phyloP scores from a whole-genome alignment of 2,329 filamentous ascomycete genomes.

The Penicillium oxalicum region DNA sequence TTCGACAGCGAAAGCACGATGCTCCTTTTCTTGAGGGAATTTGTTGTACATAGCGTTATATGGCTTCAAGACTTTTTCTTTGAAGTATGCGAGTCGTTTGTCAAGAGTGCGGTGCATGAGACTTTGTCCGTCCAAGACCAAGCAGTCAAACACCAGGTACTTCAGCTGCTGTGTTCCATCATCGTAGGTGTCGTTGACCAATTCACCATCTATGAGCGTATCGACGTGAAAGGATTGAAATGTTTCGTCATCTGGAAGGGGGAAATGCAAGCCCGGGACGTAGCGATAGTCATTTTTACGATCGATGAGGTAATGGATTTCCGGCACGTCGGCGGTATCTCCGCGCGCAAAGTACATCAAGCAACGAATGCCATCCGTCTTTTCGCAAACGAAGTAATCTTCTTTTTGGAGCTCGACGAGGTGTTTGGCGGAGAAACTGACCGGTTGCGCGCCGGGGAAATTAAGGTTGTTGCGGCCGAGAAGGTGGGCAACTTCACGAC shows the following conservation, averaged over 20 bases:
- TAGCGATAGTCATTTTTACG: conserved; percentile 97
- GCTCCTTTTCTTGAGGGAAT: conserved; percentile 63
- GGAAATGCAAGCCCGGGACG: conserved; percentile 75
- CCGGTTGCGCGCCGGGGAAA: conserved; percentile 90
- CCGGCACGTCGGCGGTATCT: conserved; percentile 51
- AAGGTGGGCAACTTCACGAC: conserved; percentile 66
- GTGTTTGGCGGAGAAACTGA: conserved; percentile 80
- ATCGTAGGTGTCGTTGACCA: conserved; percentile 74
- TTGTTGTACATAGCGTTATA: conserved; percentile 69
- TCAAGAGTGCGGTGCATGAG: conserved; percentile 76
- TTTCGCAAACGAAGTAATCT: conserved; percentile 98
- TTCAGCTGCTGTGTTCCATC: conserved; percentile 65
- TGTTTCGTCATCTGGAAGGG: conserved; percentile 57
- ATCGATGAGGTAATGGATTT: conserved; percentile 89
- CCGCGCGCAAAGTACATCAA: conserved; percentile 75
- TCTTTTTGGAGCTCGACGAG: conserved; percentile 71
- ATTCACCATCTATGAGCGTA: conserved; percentile 86
- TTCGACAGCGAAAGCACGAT: conserved; percentile 73
- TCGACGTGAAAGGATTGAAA: conserved; percentile 63
- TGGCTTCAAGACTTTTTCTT: conserved; percentile 69
- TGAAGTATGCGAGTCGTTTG: conserved; percentile 83
- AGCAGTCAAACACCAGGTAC: conserved; percentile 89
- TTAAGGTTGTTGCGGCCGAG: conserved; percentile 61
- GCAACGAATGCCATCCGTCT: conserved; percentile 93
- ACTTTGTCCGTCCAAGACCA: conserved; percentile 70